Evolutionary conservation across 495 filamentous ascomycete species (phyloP).

Genomic region (Aspergillus conjunctus): DNA sequence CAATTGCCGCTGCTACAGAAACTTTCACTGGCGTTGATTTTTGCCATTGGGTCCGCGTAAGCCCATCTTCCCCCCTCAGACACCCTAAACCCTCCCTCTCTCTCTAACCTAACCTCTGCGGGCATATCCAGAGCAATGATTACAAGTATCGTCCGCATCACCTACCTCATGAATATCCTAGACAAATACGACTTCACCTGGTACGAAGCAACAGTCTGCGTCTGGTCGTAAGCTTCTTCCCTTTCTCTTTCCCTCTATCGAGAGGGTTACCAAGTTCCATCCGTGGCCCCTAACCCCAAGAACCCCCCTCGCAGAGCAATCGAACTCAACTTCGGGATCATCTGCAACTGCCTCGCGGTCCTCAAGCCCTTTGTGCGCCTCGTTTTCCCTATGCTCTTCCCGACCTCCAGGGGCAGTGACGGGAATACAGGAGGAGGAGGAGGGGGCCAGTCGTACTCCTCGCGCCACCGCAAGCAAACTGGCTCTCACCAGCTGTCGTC

Average conservation of each 20-base stretch:
- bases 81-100: neutral
- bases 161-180: slow-evolving; percentile 8
- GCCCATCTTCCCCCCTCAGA: neutral
- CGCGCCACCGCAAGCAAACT: neutral
- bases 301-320: slow-evolving; percentile 8
- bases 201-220: slow-evolving; percentile 9
- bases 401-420: neutral
- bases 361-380: slow-evolving; percentile 10
- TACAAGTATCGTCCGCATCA: slow-evolving; percentile 8
- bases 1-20: slow-evolving; percentile 8
- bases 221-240: slow-evolving; percentile 1
- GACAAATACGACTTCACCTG: slow-evolving; percentile 4
- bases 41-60: slow-evolving; percentile 10
- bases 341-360: slow-evolving; percentile 11
- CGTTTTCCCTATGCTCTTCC: slow-evolving; percentile 9
- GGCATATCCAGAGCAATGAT: neutral
- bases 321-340: slow-evolving; percentile 10
- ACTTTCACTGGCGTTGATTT: slow-evolving; percentile 1
- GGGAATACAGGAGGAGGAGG: neutral
- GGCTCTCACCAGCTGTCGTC: slow-evolving; percentile 5
- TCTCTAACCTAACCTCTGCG: too few species aligned
- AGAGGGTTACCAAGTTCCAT: too few species aligned
- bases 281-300: neutral
- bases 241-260: neutral
- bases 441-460: neutral